These are phyloP conservation scores for Ophiosphaerella herpotricha DNA, from an alignment of 2,329 filamentous ascomycete genomes.

Conservation along the genomic window DNA sequence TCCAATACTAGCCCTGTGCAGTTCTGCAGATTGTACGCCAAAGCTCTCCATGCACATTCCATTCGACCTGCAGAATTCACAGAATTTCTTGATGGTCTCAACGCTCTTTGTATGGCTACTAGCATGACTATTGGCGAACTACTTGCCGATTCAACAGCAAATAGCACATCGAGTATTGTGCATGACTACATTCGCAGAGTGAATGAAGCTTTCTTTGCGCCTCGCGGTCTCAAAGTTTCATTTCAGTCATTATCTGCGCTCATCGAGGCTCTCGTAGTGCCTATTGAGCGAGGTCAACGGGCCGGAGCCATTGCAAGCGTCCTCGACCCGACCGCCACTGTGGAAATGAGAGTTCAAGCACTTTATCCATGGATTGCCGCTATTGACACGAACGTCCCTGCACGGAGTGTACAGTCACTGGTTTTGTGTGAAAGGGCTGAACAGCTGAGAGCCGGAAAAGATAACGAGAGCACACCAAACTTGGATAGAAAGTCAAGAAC, in stretches of 20 bases:
- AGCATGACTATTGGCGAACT: constrained; percentile 12
- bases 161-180: constrained; percentile 12
- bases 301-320: constrained; percentile 23
- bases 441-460: constrained; percentile 4
- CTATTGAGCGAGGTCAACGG: constrained; percentile 26
- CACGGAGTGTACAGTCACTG: constrained; percentile 15
- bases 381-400: constrained; percentile 28
- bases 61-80: constrained; percentile 36
- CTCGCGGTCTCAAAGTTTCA: constrained; percentile 33
- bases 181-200: constrained; percentile 31
- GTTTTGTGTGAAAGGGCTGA: constrained; percentile 24
- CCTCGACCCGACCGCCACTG: constrained; percentile 14
- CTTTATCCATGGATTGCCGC: constrained; percentile 38
- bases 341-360: constrained; percentile 25
- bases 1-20: constrained; percentile 14
- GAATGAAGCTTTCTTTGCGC: constrained; percentile 42
- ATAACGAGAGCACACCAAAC: neutral
- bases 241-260: constrained; percentile 30
- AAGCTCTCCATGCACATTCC: constrained; percentile 34
- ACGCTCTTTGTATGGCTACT: constrained; percentile 28
- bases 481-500: neutral
- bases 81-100: constrained; percentile 41
- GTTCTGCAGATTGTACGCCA: constrained; percentile 37
- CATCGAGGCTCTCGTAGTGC: constrained; percentile 24
- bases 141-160: neutral